phyloP scores from a whole-genome alignment of 768 basidiomycete species.

The Leccinum obscurum region DNA sequence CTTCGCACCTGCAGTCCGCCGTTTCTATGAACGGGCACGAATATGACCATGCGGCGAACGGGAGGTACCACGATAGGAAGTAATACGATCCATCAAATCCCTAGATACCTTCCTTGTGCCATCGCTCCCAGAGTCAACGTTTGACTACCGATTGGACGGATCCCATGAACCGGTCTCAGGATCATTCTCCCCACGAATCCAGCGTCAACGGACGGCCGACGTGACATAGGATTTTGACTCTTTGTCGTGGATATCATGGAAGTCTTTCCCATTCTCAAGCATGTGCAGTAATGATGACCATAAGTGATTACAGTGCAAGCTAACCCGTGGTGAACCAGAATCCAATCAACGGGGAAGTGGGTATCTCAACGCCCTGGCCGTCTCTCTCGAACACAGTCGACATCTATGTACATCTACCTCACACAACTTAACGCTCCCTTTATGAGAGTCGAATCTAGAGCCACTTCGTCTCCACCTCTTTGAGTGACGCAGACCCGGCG shows the following conservation, averaged over 20 bases:
- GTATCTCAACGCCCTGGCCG: background rate
- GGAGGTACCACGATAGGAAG: constrained; percentile 27
- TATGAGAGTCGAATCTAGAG: background rate
- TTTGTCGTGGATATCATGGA: background rate
- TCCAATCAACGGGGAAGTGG: no score
- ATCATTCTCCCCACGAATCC: constrained; percentile 22
- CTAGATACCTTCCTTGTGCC: no score
- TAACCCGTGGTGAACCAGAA: background rate
- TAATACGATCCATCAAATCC: constrained; percentile 13
- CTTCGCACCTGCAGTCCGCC: constrained; percentile 2
- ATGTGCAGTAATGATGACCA: constrained; percentile 1
- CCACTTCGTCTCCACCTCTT: constrained; percentile 16
- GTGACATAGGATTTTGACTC: constrained; percentile 17
- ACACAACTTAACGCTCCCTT: background rate
- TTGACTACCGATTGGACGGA: constrained; percentile 4
- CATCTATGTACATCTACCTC: background rate
- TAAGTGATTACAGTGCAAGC: background rate
- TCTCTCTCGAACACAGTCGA: background rate
- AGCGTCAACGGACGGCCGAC: constrained; percentile 26
- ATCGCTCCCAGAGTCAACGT: no score
- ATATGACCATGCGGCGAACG: constrained; percentile 22
- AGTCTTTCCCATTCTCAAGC: background rate
- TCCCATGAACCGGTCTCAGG: constrained; percentile 19
- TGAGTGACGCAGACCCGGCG: background rate
- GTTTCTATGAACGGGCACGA: constrained; percentile 29